Evolutionary conservation across 345 rosid genomes (phyloP).

Genomic region (Syzygium jambos): DNA sequence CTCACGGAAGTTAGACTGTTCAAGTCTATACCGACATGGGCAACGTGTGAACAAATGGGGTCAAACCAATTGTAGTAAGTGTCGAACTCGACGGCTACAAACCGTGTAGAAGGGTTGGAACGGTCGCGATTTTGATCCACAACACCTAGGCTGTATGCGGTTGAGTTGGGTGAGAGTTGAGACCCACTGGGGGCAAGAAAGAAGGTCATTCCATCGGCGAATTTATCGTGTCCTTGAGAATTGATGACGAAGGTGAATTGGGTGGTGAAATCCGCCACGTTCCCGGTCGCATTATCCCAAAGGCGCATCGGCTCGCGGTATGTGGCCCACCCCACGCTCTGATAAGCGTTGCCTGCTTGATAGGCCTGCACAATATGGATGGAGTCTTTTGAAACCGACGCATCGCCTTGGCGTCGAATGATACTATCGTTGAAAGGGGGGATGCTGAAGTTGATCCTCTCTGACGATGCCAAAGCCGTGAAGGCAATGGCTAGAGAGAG

Average conservation of each 20-base stretch:
- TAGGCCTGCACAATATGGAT: neutral
- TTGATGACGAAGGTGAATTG: conserved; percentile 8
- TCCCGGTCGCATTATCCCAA: neutral
- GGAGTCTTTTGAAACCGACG: neutral
- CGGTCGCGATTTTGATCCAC: neutral
- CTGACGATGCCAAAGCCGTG: neutral
- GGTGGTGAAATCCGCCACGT: neutral
- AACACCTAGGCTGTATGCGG: neutral
- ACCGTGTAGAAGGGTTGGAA: neutral
- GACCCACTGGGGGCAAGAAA: conserved; percentile 3
- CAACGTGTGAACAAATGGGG: neutral
- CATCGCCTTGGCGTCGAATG: neutral
- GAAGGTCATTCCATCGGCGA: conserved; percentile 12
- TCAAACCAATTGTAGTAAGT: neutral
- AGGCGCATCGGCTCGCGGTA: neutral
- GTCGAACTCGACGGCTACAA: conserved; percentile 12
- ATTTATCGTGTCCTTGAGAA: fast-evolving
- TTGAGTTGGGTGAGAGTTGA: neutral
- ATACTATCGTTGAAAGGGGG: neutral
- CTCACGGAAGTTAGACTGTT: neutral
- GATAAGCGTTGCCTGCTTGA: too few species aligned
- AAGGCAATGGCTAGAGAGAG: neutral
- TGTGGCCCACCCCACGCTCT: neutral
- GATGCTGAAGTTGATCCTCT: neutral
- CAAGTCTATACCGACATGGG: conserved; percentile 4